A percentile compares a stretch with the other conserved stretches of the same genome.
Conservation (phyloP, 1,284 basidiomycete species). For the Amylostereum areolatum region DNA sequence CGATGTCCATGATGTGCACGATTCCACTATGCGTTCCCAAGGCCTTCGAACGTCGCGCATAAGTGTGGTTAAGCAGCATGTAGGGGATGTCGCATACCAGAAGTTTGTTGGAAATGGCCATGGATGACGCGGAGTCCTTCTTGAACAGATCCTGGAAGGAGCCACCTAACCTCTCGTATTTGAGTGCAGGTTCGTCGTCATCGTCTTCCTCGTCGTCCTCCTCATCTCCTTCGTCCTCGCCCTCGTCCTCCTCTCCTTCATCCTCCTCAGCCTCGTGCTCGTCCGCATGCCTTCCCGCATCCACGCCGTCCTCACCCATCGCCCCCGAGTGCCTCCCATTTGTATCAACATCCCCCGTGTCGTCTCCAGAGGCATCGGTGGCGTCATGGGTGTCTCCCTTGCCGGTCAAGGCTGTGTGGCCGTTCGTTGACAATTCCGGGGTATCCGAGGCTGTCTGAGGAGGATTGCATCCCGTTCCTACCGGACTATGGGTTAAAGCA, state of each 20-base stretch:
- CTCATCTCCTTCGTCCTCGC: conserved; percentile 41
- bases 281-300: conserved; percentile 6
- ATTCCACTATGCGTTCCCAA: conserved; percentile 91
- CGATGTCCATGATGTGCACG: conserved; percentile 80
- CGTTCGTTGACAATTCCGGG: no score
- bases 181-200: conserved; percentile 82
- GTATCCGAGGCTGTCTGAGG: no score
- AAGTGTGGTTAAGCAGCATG: not conserved
- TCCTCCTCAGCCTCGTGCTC: conserved; percentile 14
- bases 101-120: conserved; percentile 71
- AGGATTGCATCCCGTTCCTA: no score
- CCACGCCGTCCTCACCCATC: conserved; percentile 10
- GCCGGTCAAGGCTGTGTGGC: no score
- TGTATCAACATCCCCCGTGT: conserved; percentile 4
- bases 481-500: no score
- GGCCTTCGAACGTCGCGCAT: conserved; percentile 40
- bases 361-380: conserved; percentile 5
- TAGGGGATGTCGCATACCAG: conserved; percentile 48
- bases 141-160: conserved; percentile 75
- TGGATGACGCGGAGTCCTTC: conserved; percentile 83
- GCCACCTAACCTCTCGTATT: conserved; percentile 82
- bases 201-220: conserved; percentile 59
- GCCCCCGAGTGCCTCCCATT: not conserved
- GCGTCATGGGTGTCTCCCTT: conserved; percentile 1
- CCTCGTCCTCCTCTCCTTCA: conserved; percentile 26